Evolutionary conservation across 768 basidiomycete species (phyloP), one percentile per base, ranked within the genome.

Genomic region (Psilocybe subaeruginosa): DNA sequence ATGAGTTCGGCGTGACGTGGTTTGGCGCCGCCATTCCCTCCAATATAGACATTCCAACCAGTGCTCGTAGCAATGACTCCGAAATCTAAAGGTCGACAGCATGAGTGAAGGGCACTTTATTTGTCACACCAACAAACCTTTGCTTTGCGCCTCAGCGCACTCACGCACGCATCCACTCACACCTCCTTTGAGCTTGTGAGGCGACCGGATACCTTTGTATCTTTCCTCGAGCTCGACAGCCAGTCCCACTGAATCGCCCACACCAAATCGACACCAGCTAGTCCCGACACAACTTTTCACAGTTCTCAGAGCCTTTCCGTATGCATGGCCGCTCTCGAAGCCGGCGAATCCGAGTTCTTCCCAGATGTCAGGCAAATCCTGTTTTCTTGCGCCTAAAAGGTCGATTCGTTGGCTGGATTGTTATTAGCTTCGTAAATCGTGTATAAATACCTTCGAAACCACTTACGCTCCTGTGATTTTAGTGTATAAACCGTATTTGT

Each of bases 271-370:
- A 66, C 87, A 89, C 87, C 83, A 12, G 77, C 60, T 83, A 0
- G 84, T 85, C n/a, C 89, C 89, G 50, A 92, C 90, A 66, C 91
- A 91, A 0, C 84, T 85, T 73, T 92, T 91, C 54, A 92, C 89
- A 0, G 89, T 90, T n/a, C 90, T 78, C 39, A 91, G 73, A 8
- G 82, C 78, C 66, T 84, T 84, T 61, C 89, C 90, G 68, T 91
- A 91, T 0, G 87, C 91, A 67, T 91, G 89, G 1, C 90, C 90
- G 39, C 86, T 88, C 72, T 91, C 88, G 64, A 92, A 89, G 7
- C 90, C 90, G 3, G 86, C 88, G 4, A 75, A 72, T 58, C 82
- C 77, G 5, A 90, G 81, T 65, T 84, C 82, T 59, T 85, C 85
- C 90, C 79, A 85, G 29, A 91, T 90, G 23, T 79, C 80, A 0